Evolutionary conservation across 306 rosid species (phyloP).

Genomic region (Gillenia trifoliata): DNA sequence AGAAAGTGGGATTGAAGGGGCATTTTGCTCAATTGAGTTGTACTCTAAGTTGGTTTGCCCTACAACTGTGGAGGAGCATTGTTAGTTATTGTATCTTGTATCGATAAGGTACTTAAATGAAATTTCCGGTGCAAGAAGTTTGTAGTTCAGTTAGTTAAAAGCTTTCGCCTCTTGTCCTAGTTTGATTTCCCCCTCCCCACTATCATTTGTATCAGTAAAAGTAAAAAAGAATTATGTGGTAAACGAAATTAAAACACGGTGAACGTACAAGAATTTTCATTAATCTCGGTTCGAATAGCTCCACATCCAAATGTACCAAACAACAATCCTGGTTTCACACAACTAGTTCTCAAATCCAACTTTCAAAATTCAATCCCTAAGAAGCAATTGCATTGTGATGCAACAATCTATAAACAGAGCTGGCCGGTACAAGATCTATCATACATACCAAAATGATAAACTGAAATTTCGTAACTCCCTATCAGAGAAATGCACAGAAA

Average conservation of each 20-base stretch:
- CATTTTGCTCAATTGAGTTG: conserved; percentile 4
- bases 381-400: conserved; percentile 14
- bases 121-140: not conserved
- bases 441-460: conserved; percentile 15
- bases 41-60: not conserved
- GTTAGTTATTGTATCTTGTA: not conserved
- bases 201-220: not conserved
- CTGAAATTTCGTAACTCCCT: conserved; percentile 15
- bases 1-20: conserved; percentile 3
- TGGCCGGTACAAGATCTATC: conserved; percentile 6
- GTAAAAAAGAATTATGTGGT: not conserved
- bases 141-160: not conserved
- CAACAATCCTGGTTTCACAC: not conserved
- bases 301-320: not conserved
- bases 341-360: not conserved
- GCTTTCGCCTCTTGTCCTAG: not conserved
- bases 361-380: conserved; percentile 3
- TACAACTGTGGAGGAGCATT: not conserved
- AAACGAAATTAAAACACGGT: not conserved
- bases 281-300: not conserved
- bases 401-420: not conserved
- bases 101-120: not conserved
- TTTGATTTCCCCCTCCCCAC: not conserved
- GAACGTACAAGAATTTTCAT: not conserved
- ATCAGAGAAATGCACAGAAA: conserved; percentile 9